Evolutionary conservation across 2,329 filamentous ascomycete species (phyloP).

Genomic region (Colletotrichum incanum): DNA sequence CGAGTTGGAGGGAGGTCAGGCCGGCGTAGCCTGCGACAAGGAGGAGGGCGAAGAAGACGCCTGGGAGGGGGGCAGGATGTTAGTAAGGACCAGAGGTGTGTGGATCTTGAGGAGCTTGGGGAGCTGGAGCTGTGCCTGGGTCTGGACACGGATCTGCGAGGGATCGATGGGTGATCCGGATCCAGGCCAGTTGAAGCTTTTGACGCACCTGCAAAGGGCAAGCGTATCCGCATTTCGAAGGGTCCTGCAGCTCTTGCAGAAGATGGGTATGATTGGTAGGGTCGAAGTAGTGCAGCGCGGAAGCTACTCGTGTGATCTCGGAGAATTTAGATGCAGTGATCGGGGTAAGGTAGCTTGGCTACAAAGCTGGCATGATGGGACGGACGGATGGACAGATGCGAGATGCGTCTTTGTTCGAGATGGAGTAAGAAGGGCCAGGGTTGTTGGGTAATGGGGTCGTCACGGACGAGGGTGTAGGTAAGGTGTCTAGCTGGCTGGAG

Average conservation of each 20-base stretch:
- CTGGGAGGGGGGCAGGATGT: constrained; percentile 58
- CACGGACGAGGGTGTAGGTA: constrained; percentile 35
- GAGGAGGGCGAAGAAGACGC: constrained; percentile 78
- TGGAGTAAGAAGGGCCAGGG: constrained; percentile 16
- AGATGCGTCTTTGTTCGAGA: constrained; percentile 10
- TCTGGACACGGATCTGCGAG: constrained; percentile 18
- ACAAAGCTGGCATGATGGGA: not conserved
- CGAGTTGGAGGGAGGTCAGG: constrained; percentile 76
- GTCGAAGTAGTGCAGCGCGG: constrained; percentile 16
- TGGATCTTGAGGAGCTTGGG: constrained; percentile 5
- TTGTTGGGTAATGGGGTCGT: constrained; percentile 39
- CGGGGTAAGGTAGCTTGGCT: constrained; percentile 4
- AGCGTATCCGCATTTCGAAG: constrained; percentile 82
- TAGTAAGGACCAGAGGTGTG: constrained; percentile 17
- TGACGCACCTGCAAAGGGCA: constrained; percentile 86
- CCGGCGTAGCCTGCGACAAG: constrained; percentile 85
- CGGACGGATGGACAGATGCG: not conserved
- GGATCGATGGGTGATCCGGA: constrained; percentile 19
- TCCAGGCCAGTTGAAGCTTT: constrained; percentile 22
- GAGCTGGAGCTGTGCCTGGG: constrained; percentile 25
- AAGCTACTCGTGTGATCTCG: constrained; percentile 7
- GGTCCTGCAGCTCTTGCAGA: constrained; percentile 36
- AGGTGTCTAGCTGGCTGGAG: constrained; percentile 40
- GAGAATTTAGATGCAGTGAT: constrained; percentile 5
- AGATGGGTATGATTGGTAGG: constrained; percentile 29